Conservation (phyloP, 2,329 filamentous ascomycete genomes). For the Penicillium sumatraense region DNA sequence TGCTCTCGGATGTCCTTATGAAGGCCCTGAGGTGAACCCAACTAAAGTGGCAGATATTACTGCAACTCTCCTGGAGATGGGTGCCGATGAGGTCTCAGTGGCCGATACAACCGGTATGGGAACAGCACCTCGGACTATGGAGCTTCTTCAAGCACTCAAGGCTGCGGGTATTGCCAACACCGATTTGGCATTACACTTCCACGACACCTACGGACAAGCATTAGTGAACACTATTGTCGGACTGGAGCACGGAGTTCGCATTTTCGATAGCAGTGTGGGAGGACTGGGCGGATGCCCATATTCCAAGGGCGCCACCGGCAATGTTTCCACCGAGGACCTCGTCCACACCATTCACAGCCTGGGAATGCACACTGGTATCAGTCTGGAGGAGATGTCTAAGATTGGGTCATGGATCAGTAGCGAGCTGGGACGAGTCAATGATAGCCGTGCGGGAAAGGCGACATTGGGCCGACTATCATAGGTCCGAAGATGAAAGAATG, state of each 20-base stretch:
- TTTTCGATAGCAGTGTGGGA: constrained; percentile 67
- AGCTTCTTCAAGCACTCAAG: constrained; percentile 61
- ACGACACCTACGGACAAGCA: constrained; percentile 69
- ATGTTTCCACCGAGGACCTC: constrained; percentile 67
- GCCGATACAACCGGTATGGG: constrained; percentile 72
- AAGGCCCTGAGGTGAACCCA: constrained; percentile 65
- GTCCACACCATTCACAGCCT: constrained; percentile 65
- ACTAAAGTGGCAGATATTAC: constrained; percentile 66
- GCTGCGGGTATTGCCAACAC: constrained; percentile 64
- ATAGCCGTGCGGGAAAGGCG: constrained; percentile 60
- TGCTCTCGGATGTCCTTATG: constrained; percentile 68
- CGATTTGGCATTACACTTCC: constrained; percentile 68
- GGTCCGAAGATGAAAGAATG: constrained; percentile 12
- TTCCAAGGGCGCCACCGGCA: constrained; percentile 68
- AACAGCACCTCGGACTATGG: constrained; percentile 63
- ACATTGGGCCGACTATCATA: constrained; percentile 45
- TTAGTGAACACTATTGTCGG: constrained; percentile 66
- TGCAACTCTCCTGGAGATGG: constrained; percentile 65
- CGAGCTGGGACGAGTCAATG: constrained; percentile 57
- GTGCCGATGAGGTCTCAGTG: constrained; percentile 67
- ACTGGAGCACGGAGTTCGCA: constrained; percentile 65
- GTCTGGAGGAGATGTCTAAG: constrained; percentile 58
- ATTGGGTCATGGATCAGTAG: constrained; percentile 63
- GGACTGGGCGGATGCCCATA: constrained; percentile 69
- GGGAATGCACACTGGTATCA: constrained; percentile 64